Base-by-base conservation (phyloP, 257 asterid species). In the Petunia secreta region DNA sequence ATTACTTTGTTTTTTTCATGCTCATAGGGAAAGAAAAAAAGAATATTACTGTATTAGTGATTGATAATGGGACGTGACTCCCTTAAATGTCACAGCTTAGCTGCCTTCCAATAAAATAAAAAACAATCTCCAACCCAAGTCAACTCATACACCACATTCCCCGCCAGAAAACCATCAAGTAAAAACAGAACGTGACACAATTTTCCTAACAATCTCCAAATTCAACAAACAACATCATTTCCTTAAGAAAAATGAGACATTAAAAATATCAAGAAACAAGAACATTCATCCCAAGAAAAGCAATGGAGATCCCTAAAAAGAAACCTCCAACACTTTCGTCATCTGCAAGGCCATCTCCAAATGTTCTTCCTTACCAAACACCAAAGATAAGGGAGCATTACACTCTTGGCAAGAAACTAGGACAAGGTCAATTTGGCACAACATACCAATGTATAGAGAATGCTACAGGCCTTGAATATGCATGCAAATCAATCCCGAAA, bases 351-450 rank as follows among this genome's bases (percentile, higher is more conserved):
- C 8, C 64, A 79, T 63, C 65, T 48, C 34, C n/a, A 14, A 64
- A 64, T 64, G 81, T 79, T 3, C 81, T 79, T 15, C 81, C 81
- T 13, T 79, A 79, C 76, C 65, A 79, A 79, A 79, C 81, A 5
- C 76, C 81, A 50, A 64, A 75, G 43, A 53, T 79, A 16, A 65
- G 81, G 15, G 81, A 79, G 50, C 52, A 50, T 41, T 83, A 83
- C 25, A 57, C 58, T 4, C 85, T 83, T 48, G 85, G 85, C 4
- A 67, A 57, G 64, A 80, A 83, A 67, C 25, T 83, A 39, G 85
- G 85, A 2, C 82, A 80, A 38, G 85, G 85, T 1, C 83, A 83
- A 63, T 83, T 83, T 63, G 85, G 85, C 40, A 79, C 81, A 16
- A 83, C 85, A 39, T 79, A 83, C 64, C 54, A 67, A 57, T 79